Percentiles rank a stretch among this genome's conserved stretches.
Evolutionary conservation across 163 green algal genomes (phyloP).

Genomic region (Volvox carteri): DNA sequence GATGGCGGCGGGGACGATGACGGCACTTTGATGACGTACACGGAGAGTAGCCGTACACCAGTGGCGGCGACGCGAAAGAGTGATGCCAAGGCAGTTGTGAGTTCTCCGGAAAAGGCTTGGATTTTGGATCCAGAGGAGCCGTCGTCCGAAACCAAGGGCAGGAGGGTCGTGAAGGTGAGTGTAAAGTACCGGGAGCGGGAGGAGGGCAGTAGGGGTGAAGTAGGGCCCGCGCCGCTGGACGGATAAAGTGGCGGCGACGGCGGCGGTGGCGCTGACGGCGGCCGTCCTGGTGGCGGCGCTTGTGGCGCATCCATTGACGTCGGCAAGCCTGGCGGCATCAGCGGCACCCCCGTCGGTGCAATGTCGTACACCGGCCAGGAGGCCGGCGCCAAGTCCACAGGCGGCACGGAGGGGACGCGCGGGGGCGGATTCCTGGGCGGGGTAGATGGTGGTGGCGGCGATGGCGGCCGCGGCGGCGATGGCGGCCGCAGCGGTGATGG

Average conservation of each 20-base stretch:
- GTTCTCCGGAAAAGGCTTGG: not conserved
- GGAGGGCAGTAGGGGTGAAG: too few relatives aligned
- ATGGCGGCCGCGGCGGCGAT: too few relatives aligned
- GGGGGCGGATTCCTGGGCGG: not conserved
- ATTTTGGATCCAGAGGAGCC: not conserved
- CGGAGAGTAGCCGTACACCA: not conserved
- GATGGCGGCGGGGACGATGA: not conserved
- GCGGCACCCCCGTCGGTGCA: not conserved
- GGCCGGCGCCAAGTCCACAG: not conserved
- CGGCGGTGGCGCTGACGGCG: not conserved
- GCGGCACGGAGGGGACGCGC: not conserved
- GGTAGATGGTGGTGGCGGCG: not conserved
- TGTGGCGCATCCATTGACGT: not conserved
- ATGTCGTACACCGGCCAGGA: too few relatives aligned
- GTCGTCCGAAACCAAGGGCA: not conserved
- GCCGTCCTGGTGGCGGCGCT: not conserved
- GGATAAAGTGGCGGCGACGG: not conserved
- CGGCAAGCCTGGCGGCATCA: not conserved
- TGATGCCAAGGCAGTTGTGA: not conserved
- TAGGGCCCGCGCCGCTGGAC: too few relatives aligned
- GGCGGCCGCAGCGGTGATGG: not conserved
- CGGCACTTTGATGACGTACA: not conserved
- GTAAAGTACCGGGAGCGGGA: constrained; percentile 20
- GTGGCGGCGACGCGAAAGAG: not conserved
- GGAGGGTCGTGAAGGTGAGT: not conserved